phyloP scores from a whole-genome alignment of 805 yeast genomes.

The Naumovozyma baii region DNA sequence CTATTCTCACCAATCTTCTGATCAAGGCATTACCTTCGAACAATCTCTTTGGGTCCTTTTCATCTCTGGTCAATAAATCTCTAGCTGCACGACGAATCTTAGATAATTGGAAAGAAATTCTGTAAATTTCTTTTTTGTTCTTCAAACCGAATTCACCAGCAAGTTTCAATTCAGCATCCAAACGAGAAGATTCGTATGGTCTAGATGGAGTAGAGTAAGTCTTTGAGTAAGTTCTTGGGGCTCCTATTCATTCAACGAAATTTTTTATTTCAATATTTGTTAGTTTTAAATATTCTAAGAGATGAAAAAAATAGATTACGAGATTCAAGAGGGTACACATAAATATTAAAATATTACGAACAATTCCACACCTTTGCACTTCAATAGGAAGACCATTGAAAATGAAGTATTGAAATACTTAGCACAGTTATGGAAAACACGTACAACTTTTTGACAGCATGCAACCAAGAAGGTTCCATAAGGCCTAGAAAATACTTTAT shows the following conservation, averaged over 20 bases:
- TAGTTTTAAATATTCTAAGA: background rate
- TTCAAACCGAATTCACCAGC: constrained; percentile 99
- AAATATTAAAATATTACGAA: constrained; percentile 3
- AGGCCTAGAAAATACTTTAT: constrained; percentile 8
- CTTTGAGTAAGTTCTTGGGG: constrained; percentile 98
- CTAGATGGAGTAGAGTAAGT: constrained; percentile 99
- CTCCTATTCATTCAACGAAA: constrained; percentile 43
- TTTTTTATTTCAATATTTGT: background rate
- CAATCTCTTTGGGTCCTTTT: constrained; percentile 99
- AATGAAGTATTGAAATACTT: too few species aligned
- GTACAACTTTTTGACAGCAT: too few species aligned
- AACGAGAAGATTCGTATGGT: constrained; percentile 98
- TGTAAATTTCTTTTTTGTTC: constrained; percentile 99
- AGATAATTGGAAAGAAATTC: constrained; percentile 98
- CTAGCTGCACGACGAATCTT: constrained; percentile 99
- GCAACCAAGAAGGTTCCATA: too few species aligned
- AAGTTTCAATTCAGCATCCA: constrained; percentile 97
- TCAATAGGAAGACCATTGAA: too few species aligned
- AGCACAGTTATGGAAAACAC: too few species aligned
- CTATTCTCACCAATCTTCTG: constrained; percentile 98
- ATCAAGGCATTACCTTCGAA: constrained; percentile 99
- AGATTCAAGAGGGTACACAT: constrained; percentile 13
- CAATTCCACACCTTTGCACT: too few species aligned
- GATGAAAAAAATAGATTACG: constrained; percentile 2
- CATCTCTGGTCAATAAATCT: constrained; percentile 98